These are phyloP conservation scores for Cladophialophora psammophila DNA, from an alignment of 2,329 filamentous ascomycete genomes.

Conservation along the genomic window DNA sequence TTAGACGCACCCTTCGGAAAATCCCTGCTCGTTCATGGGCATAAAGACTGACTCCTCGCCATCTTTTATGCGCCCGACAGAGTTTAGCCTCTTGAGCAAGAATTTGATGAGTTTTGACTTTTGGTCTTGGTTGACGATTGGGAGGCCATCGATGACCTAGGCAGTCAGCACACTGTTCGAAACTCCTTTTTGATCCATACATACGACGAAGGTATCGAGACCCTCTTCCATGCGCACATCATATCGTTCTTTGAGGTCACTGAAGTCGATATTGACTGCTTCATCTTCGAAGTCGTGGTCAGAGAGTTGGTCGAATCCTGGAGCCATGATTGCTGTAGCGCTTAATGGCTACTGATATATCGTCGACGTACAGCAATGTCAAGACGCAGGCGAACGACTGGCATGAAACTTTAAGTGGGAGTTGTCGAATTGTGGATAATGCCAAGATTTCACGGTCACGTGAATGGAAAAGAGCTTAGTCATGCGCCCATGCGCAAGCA, in stretches of 20 bases:
- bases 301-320: conserved; percentile 89
- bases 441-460: conserved; percentile 15
- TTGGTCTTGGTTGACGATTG: conserved; percentile 85
- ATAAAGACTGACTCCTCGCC: conserved; percentile 90
- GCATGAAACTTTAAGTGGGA: conserved; percentile 1
- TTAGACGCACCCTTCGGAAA: conserved; percentile 77
- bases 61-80: conserved; percentile 73
- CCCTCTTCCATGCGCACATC: conserved; percentile 96
- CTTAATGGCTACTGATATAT: background rate
- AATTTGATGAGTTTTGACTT: conserved; percentile 96
- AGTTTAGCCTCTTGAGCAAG: conserved; percentile 88
- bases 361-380: background rate
- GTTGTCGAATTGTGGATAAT: conserved; percentile 20
- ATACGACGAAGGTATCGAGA: conserved; percentile 84
- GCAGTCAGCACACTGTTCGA: conserved; percentile 17
- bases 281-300: conserved; percentile 92
- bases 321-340: conserved; percentile 74
- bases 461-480: background rate
- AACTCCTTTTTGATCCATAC: background rate
- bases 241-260: conserved; percentile 88
- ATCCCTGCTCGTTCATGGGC: conserved; percentile 87
- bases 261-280: conserved; percentile 93
- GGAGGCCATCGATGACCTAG: conserved; percentile 86
- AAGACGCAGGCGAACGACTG: conserved; percentile 7
- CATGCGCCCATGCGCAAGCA: conserved; percentile 5